Base-by-base conservation (phyloP, 306 rosid genomes). In the Arachis hypogaea region DNA sequence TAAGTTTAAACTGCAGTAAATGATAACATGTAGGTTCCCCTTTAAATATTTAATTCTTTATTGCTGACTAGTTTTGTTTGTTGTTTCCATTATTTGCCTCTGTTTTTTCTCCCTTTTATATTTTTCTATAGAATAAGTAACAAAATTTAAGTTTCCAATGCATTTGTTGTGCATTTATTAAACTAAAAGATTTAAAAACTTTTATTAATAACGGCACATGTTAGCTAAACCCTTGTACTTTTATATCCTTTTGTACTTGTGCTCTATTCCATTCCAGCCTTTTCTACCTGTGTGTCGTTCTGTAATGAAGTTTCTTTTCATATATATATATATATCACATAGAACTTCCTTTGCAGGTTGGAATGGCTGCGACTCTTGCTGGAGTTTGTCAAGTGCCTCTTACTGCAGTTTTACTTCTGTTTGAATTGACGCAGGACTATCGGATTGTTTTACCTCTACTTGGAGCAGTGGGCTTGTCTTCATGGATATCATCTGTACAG, bases 331-430 rank as follows among this genome's bases (percentile, higher is more conserved):
- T 67, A 71, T 84, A 81, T 66, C 50, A 14, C 71, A 57, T 57
- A 50, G 43, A 68, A 69, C 54, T 77, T 68, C 66, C 66, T 64
- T 84, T 86, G 79, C 93, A 94, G 98, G 98, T 94, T 81, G 98
- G 98, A 78, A 94, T 94, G 97, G 97, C 93, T 63, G 96, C 97
- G 29, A 91, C 95, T 79, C 98, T 91, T 78, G 94, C 98, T 59
- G 98, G 98, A 64, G 97, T 94, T 65, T 91, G 98, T 68, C 97
- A 91, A 80, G 97, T 93, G 38, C 98, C 98, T 70, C 98, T 93
- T 68, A 91, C 97, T 44, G 85, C 98, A 42, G 98, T 93, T 79
- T 73, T 93, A 68, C 87, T 94, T 77, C 90, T 94, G 67, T 94
- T 94, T 81, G 97, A 94, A 81, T 81, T 94, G 88, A 91, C 95